These are phyloP conservation scores for Ustilago vetiveriae DNA, from an alignment of 1,284 basidiomycete species.

Conservation along the genomic window DNA sequence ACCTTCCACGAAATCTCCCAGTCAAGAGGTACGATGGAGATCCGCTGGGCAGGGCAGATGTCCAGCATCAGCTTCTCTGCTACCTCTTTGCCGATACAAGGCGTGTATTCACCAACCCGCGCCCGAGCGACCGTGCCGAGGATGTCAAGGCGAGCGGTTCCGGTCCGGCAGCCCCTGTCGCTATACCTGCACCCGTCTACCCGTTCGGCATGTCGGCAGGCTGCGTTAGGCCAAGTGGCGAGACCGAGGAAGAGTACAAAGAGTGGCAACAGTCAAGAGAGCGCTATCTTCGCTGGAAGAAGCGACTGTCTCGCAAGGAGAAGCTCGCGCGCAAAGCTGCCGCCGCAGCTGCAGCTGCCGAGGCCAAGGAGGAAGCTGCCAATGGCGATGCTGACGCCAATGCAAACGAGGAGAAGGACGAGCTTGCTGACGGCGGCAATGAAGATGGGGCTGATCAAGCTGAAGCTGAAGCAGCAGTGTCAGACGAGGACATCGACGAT, in stretches of 20 bases:
- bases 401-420: conserved; percentile 44
- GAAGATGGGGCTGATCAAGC: conserved; percentile 12
- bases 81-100: conserved; percentile 78
- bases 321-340: conserved; percentile 40
- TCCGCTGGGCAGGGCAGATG: conserved; percentile 70
- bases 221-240: conserved; percentile 55
- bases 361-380: conserved; percentile 6
- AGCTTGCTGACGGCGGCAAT: conserved; percentile 35
- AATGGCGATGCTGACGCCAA: conserved; percentile 13
- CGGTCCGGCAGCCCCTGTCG: conserved; percentile 10
- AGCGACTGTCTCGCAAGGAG: conserved; percentile 30
- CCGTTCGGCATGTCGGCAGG: conserved; percentile 61
- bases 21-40: conserved; percentile 66
- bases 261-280: conserved; percentile 37
- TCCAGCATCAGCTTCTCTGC: conserved; percentile 84
- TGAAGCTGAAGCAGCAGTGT: conserved; percentile 14
- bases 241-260: conserved; percentile 49
- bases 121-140: conserved; percentile 35
- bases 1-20: conserved; percentile 59
- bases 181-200: conserved; percentile 54
- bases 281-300: conserved; percentile 41
- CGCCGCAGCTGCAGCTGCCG: conserved; percentile 21
- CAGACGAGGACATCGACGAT: conserved; percentile 35
- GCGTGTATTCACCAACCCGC: conserved; percentile 77
- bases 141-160: conserved; percentile 28